Base-by-base conservation (phyloP, 352 stramenopile species). In the Globisporangium polare region DNA sequence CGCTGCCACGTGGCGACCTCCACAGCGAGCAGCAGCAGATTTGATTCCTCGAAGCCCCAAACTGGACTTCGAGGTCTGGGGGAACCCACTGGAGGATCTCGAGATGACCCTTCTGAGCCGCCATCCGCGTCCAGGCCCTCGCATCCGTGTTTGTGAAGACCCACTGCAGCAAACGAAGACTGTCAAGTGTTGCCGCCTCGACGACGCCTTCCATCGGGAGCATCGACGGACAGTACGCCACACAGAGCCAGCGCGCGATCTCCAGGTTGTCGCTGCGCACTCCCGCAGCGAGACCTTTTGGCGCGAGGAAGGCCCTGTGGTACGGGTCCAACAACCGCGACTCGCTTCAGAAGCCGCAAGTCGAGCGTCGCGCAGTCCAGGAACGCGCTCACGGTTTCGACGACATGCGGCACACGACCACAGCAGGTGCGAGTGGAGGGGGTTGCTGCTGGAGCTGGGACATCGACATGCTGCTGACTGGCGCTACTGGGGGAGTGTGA, bases 171-270 rank as follows among this genome's bases (percentile, higher is more conserved):
- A 58, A 22, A 2, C 31, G 35, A 0, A 58, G 22, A 4, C 29
- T 58, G 22, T 37, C 24, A 1, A 37, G 13, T 12, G 26, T n/a
- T 4, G 33, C 52, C 2, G 52, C 52, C 18, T 37, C 20, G 12
- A n/a, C 20, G 10, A 49, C 33, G 1, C 9, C 52, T 9, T 46
- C 18, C 52, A 49, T 24, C 5, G 52, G 33, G 4, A 58, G 33
- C 3, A 57, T 18, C 27, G 3, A 46, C 4, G 51, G 51, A 46
- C 51, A 57, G 33, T 57, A 57, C 51, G 27, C 51, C 31, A 26
- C 9, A 20, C 51, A 57, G 31, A 57, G 20, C n/a, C 33, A 46
- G n/a, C 33, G 33, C 12, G 35, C 18, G 3, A 47, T 29, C n/a
- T 47, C 22, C 31, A 58, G 9, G 13, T 46, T 43, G 35, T 49